Percentiles rank a stretch among this genome's conserved stretches.
phyloP scores from a whole-genome alignment of 1,139 yeast genomes.

The Casaregolazyma lundiana region DNA sequence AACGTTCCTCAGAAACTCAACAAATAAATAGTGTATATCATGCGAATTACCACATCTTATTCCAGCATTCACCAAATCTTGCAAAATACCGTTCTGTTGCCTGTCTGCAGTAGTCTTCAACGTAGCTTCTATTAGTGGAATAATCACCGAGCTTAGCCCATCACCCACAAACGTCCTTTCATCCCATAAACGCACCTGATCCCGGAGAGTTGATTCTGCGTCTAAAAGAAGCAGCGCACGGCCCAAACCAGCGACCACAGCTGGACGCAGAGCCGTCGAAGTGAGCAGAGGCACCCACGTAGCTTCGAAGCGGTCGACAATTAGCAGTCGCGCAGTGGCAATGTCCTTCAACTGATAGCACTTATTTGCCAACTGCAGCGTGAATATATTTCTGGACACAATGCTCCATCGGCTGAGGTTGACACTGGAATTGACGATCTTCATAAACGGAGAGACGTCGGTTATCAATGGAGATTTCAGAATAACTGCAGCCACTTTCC shows the following conservation, averaged over 20 bases:
- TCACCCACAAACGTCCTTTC: conserved; percentile 11
- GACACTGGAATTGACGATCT: conserved; percentile 20
- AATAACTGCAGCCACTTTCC: conserved; percentile 20
- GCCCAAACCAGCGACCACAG: conserved; percentile 18
- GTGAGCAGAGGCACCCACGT: conserved; percentile 22
- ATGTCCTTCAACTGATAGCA: conserved; percentile 21
- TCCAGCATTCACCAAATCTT: conserved; percentile 1
- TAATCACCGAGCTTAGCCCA: conserved; percentile 16
- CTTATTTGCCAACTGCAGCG: conserved; percentile 26
- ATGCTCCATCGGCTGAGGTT: conserved; percentile 23
- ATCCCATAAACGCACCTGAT: conserved; percentile 13
- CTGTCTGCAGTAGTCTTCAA: background rate
- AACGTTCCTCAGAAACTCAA: background rate
- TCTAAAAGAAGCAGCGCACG: conserved; percentile 20
- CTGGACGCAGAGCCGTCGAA: conserved; percentile 14
- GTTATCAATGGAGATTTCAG: conserved; percentile 19
- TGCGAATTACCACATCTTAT: background rate
- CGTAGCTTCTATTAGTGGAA: conserved; percentile 9
- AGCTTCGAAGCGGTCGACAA: conserved; percentile 21
- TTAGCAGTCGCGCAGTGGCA: conserved; percentile 19
- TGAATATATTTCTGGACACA: conserved; percentile 22
- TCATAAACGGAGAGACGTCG: conserved; percentile 21
- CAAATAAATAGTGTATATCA: background rate
- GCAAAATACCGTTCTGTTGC: background rate
- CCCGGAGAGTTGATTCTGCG: conserved; percentile 14